Conservation (phyloP, 768 basidiomycete genomes). For the Auricularia sp. region DNA sequence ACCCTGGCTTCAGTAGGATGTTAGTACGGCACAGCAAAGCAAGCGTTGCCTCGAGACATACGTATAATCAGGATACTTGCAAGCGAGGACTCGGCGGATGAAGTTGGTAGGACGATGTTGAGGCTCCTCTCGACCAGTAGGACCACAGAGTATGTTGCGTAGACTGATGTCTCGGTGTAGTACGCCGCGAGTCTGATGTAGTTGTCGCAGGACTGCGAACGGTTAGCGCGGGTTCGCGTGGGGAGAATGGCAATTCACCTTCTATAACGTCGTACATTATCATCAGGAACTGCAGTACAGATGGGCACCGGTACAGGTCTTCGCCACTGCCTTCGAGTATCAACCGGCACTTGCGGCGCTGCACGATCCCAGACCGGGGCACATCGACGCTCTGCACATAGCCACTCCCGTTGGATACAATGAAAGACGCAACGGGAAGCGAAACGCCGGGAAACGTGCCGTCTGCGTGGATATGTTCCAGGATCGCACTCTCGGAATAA, state of each 20-base stretch:
- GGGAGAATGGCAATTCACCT: background rate
- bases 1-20: background rate
- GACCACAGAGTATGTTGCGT: background rate
- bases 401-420: background rate
- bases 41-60: background rate
- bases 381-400: background rate
- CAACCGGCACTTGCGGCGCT: background rate
- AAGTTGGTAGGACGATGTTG: background rate
- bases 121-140: background rate
- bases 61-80: background rate
- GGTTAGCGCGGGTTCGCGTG: background rate
- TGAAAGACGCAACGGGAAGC: background rate
- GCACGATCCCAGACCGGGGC: background rate
- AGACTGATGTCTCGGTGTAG: background rate
- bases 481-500: background rate
- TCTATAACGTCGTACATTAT: background rate
- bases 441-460: background rate
- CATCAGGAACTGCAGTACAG: background rate
- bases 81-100: background rate
- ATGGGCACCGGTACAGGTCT: background rate
- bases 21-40: background rate
- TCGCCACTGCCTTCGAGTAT: background rate
- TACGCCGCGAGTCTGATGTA: background rate
- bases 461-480: background rate
- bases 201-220: background rate